Evolutionary conservation across 495 filamentous ascomycete species (phyloP).

Genomic region (Rusavskia elegans): DNA sequence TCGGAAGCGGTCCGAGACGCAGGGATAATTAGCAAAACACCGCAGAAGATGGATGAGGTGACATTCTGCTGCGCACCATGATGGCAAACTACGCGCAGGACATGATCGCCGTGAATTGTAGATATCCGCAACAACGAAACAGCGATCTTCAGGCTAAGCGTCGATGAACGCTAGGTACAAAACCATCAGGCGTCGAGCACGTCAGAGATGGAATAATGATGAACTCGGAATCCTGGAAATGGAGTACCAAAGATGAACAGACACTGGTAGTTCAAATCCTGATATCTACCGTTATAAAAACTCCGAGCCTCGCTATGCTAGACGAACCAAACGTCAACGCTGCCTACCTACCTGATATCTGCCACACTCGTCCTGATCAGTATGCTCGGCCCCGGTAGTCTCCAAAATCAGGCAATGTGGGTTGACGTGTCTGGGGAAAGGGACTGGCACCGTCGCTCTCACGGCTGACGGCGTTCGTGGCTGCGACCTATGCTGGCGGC

Average conservation of each 20-base stretch:
- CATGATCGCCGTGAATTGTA: too few relatives aligned
- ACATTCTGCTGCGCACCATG: background rate
- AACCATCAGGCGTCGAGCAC: too few relatives aligned
- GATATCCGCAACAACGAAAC: too few relatives aligned
- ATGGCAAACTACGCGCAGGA: background rate
- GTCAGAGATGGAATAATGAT: too few relatives aligned
- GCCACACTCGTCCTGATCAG: background rate
- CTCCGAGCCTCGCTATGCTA: background rate
- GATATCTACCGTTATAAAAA: too few relatives aligned
- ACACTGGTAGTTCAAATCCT: too few relatives aligned
- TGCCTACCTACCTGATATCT: background rate
- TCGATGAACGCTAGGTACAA: too few relatives aligned
- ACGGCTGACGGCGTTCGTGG: slow-evolving; percentile 19
- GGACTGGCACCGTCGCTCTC: slow-evolving; percentile 21
- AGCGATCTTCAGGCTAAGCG: too few relatives aligned
- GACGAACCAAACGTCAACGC: background rate
- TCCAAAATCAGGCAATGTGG: slow-evolving; percentile 18
- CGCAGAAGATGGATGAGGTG: background rate
- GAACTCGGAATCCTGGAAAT: too few relatives aligned
- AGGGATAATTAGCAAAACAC: background rate
- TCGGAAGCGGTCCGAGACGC: background rate
- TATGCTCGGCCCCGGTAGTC: slow-evolving; percentile 7
- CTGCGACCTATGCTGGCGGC: slow-evolving; percentile 20
- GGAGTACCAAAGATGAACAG: too few relatives aligned
- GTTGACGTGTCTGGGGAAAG: slow-evolving; percentile 22